These are phyloP conservation scores for Taiwanofungus camphoratus DNA, from an alignment of 1,284 basidiomycete genomes.

Conservation along the genomic window DNA sequence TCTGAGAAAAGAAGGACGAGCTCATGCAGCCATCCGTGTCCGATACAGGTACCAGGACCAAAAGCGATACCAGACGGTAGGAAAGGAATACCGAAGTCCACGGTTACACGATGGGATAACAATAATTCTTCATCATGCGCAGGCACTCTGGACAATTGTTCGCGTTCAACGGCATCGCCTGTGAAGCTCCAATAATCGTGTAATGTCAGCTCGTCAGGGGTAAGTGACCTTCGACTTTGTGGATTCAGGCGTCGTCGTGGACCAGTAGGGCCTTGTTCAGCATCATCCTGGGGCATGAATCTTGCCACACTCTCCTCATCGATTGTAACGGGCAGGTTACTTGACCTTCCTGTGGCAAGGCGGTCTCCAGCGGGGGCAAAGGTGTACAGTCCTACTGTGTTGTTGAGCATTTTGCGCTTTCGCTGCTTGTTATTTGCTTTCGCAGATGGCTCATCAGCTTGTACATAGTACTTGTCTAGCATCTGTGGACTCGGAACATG, in stretches of 20 bases:
- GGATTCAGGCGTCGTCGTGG: not conserved
- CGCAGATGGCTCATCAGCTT: not conserved
- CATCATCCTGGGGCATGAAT: not conserved
- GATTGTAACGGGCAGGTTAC: slow-evolving; percentile 14
- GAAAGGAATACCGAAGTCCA: slow-evolving; percentile 45
- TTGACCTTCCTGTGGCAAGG: slow-evolving; percentile 12
- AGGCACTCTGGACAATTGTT: slow-evolving; percentile 6
- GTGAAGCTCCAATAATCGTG: slow-evolving; percentile 12
- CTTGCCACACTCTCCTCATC: slow-evolving; percentile 11
- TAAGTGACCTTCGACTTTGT: not conserved
- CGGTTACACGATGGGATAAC: slow-evolving; percentile 23
- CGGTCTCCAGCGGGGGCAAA: slow-evolving; percentile 13
- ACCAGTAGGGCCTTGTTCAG: not conserved
- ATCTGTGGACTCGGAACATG: no score
- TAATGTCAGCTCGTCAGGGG: slow-evolving; percentile 7
- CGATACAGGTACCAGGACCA: slow-evolving; percentile 42
- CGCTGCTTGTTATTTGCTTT: slow-evolving; percentile 5
- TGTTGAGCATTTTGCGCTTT: slow-evolving; percentile 11
- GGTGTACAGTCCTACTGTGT: slow-evolving; percentile 12
- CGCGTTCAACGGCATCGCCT: slow-evolving; percentile 8
- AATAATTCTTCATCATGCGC: slow-evolving; percentile 4
- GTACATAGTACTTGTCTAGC: not conserved
- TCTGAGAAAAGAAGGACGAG: slow-evolving; percentile 36
- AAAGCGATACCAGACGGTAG: slow-evolving; percentile 49
- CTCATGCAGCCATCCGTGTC: slow-evolving; percentile 51